A percentile compares a stretch with the other conserved stretches of the same genome.
Conservation (phyloP, 2,329 filamentous ascomycete species). For the Chaetomiaceae sp. region DNA sequence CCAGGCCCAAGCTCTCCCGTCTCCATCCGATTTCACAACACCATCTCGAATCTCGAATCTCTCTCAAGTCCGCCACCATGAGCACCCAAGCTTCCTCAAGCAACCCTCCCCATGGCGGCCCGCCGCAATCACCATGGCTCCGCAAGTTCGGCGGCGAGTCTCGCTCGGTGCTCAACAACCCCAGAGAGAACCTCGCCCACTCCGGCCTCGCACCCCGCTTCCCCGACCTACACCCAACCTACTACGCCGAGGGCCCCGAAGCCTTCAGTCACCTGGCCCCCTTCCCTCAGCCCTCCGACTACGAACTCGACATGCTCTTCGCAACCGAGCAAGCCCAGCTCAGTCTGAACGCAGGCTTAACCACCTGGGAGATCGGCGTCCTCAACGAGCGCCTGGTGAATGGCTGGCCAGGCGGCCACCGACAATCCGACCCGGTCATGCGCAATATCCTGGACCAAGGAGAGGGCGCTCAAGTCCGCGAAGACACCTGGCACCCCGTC, state of each 20-base stretch:
- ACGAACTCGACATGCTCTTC: slow-evolving; percentile 13
- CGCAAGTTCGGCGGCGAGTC: slow-evolving; percentile 4
- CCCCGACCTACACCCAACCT: slow-evolving; percentile 1
- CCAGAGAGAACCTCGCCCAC: not conserved
- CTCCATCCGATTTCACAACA: not conserved
- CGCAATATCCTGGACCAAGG: not conserved
- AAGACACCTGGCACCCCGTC: slow-evolving; percentile 7
- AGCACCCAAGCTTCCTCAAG: not conserved
- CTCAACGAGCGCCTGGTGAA: slow-evolving; percentile 2
- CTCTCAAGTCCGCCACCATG: too few relatives aligned
- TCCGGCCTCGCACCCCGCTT: slow-evolving; percentile 2
- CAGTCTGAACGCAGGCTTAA: not conserved
- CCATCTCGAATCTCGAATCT: not conserved
- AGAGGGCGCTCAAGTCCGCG: not conserved
- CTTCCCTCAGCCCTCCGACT: not conserved
- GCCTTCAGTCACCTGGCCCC: not conserved
- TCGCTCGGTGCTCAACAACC: not conserved
- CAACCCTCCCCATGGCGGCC: not conserved
- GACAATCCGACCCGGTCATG: not conserved
- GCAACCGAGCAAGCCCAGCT: not conserved
- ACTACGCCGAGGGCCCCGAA: not conserved
- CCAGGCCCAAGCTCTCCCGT: not conserved
- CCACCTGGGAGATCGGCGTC: slow-evolving; percentile 8
- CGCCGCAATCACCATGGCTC: slow-evolving; percentile 6
- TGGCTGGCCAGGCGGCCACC: slow-evolving; percentile 1